phyloP scores from a whole-genome alignment of 306 rosid genomes.

The Fragaria ananassa region DNA sequence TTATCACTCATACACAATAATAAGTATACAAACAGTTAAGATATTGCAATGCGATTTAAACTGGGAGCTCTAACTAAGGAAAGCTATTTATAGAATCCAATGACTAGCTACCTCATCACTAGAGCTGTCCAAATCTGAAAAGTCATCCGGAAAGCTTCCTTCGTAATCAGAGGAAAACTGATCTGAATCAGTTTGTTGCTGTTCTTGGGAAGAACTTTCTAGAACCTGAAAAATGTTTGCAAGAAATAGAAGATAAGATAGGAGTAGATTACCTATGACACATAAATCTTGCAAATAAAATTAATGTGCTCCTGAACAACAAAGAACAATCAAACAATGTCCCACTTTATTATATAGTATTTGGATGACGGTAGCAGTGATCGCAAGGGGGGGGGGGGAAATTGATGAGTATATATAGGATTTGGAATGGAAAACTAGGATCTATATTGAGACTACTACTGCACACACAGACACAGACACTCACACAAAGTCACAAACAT shows the following conservation, averaged over 20 bases:
- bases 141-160: slow-evolving; percentile 45
- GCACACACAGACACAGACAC: too few species aligned
- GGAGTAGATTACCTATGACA: neutral
- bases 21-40: neutral
- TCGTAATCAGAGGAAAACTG: slow-evolving; percentile 49
- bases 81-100: neutral
- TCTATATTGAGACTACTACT: neutral
- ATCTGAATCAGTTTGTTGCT: slow-evolving; percentile 45
- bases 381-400: too few species aligned
- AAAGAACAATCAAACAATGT: neutral
- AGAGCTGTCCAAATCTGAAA: slow-evolving; percentile 52
- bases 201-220: slow-evolving; percentile 52
- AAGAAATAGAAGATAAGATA: neutral
- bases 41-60: neutral
- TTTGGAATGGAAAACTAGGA: neutral
- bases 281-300: neutral
- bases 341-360: neutral
- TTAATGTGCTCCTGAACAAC: neutral
- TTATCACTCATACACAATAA: neutral
- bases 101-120: slow-evolving; percentile 51
- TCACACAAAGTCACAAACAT: too few species aligned
- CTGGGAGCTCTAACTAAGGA: neutral
- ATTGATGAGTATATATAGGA: neutral
- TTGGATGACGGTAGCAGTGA: too few species aligned
- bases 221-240: slow-evolving; percentile 42